Evolutionary conservation across 1,284 basidiomycete genomes (phyloP), one percentile per base, ranked within the genome.

Genomic region (Pseudozyma sp.): DNA sequence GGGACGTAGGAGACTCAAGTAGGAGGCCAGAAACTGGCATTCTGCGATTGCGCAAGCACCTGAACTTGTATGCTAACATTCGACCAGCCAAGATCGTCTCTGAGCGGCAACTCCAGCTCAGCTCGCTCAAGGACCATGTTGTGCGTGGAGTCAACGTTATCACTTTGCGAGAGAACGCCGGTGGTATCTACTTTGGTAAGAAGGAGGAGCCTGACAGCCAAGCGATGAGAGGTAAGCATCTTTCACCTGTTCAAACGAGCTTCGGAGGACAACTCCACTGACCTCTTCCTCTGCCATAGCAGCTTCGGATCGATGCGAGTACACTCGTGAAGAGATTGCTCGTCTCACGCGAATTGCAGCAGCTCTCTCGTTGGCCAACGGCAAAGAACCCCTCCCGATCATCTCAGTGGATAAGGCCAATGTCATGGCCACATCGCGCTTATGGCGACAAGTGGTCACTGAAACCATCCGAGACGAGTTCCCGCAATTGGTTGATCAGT

Each of bases 331-430:
- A 14, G 96, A 99, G 85, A 91, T 99, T 48, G 89, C 95, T 86
- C 90, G 96, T 56, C 97, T 99, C 80, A 95, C 95, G 1, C 90
- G 94, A 19, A 94, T 98, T 43, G 96, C 96, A 12, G 95, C 93
- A 44, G 59, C 72, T 18, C 36, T 70, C 14, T 92, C 93, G 86
- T 92, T 98, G 76, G 95, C 96, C 6, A 87, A 94, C 59, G 88
- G 45, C 87, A 90, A 52, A 12, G 96, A 96, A 6, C 94, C 95
- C 18, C 88, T 95, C 58, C 88, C 90, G 45, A 91, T 99, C 73
- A 93, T 94, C 86, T 96, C 94, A 1, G 89, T 99, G 85, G 96
- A 99, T 89, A 99, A 99, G 87, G 96, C 96, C 63, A 99, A 99
- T 86, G 96, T 99, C 36, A 90, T 99, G 63, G 96, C 96, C 35